phyloP scores from a whole-genome alignment of 495 filamentous ascomycete species.

The Xylaria telfairii region DNA sequence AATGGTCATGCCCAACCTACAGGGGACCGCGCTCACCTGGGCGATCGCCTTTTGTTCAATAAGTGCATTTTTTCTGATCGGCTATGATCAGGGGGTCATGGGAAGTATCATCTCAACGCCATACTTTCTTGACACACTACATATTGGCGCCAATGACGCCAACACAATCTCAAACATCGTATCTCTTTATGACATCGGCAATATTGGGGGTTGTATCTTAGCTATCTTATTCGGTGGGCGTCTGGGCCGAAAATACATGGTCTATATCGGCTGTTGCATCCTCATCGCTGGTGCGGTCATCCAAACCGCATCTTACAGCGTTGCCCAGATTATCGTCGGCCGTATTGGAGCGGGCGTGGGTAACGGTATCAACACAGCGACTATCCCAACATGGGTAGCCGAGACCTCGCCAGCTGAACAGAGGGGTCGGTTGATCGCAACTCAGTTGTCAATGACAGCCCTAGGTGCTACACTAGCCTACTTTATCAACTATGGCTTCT shows the following conservation, averaged over 20 bases:
- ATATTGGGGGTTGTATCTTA: not conserved
- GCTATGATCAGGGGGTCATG: conserved; percentile 1
- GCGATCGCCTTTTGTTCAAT: not conserved
- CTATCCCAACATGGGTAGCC: conserved; percentile 73
- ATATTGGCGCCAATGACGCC: not conserved
- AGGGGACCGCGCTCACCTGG: not conserved
- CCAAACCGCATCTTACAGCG: conserved; percentile 62
- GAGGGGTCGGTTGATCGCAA: conserved; percentile 75
- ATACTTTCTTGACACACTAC: not conserved
- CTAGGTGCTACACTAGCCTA: not conserved
- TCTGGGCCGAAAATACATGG: not conserved
- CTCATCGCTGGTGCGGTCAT: not conserved
- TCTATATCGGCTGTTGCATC: not conserved
- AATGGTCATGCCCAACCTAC: not conserved
- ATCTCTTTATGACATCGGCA: not conserved
- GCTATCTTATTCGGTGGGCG: not conserved
- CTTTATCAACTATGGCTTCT: conserved; percentile 50
- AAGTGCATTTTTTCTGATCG: conserved; percentile 2
- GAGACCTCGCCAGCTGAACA: conserved; percentile 73
- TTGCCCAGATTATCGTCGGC: conserved; percentile 38
- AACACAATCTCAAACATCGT: conserved; percentile 8
- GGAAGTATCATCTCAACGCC: not conserved
- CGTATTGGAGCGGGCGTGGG: conserved; percentile 57
- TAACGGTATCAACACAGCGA: conserved; percentile 46
- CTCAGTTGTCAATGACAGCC: conserved; percentile 70